Evolutionary conservation across 1,284 basidiomycete genomes (phyloP).

Genomic region (Microbotryum lychnidis-dioicae): DNA sequence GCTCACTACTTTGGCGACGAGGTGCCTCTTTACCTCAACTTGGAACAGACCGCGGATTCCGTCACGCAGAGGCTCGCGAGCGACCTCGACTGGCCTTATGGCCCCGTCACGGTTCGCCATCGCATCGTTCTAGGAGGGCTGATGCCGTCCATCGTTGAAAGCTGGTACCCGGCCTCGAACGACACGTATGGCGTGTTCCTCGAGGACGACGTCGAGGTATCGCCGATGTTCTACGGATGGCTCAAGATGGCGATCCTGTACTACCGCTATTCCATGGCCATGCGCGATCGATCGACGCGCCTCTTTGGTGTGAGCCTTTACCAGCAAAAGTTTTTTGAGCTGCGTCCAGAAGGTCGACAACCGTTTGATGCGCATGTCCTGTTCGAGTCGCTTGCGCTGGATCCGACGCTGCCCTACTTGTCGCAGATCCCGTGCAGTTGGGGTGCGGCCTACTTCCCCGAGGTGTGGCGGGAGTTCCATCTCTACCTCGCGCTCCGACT

Average conservation of each 20-base stretch:
- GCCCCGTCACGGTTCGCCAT: constrained; percentile 48
- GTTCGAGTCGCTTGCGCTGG: constrained; percentile 47
- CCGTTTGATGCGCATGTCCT: constrained; percentile 57
- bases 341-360: constrained; percentile 57
- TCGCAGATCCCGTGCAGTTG: constrained; percentile 78
- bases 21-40: constrained; percentile 55
- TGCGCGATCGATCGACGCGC: constrained; percentile 34
- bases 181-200: constrained; percentile 66
- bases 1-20: constrained; percentile 61
- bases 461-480: constrained; percentile 76
- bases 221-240: constrained; percentile 74
- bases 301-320: constrained; percentile 73
- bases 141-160: constrained; percentile 69
- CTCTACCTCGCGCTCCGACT: constrained; percentile 61
- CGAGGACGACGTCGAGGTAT: constrained; percentile 75
- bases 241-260: constrained; percentile 61
- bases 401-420: constrained; percentile 57
- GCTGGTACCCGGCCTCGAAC: constrained; percentile 67
- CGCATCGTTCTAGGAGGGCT: constrained; percentile 65
- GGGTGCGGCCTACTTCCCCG: constrained; percentile 81
- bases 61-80: constrained; percentile 52
- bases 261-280: constrained; percentile 51
- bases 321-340: constrained; percentile 68
- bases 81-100: constrained; percentile 54
- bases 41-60: constrained; percentile 62